Percentiles rank a stretch among this genome's conserved stretches.
Evolutionary conservation across 2,329 filamentous ascomycete genomes (phyloP).

Genomic region (Colletotrichum chrysophilum): DNA sequence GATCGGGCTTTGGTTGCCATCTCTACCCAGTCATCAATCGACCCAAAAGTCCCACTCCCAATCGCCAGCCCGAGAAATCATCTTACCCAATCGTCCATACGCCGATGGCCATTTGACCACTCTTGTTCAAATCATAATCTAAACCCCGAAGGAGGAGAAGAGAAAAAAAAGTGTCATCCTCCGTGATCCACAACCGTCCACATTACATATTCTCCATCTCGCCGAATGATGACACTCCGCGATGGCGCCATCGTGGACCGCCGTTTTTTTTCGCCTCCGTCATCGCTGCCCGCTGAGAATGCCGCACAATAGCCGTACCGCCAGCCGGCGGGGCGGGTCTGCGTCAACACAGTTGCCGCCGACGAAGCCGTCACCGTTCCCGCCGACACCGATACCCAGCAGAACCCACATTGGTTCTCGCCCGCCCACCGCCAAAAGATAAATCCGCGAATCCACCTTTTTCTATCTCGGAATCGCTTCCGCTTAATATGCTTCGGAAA

Average conservation of each 20-base stretch:
- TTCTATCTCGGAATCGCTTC: not conserved
- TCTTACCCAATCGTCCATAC: not conserved
- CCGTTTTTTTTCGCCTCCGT: not conserved
- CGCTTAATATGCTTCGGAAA: not conserved
- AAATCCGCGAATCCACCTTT: not conserved
- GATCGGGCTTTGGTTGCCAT: constrained; percentile 4
- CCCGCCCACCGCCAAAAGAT: not conserved
- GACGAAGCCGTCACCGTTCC: constrained; percentile 3
- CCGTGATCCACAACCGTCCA: not conserved
- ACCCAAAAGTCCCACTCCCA: not conserved
- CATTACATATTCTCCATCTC: not conserved
- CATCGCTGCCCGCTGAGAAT: not conserved
- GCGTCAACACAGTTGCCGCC: constrained; percentile 5
- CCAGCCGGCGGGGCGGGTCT: not conserved
- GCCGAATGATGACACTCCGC: constrained; percentile 3
- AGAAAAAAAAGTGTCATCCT: not conserved
- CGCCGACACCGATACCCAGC: constrained; percentile 14
- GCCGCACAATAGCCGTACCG: not conserved
- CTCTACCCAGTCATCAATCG: not conserved
- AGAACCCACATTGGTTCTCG: not conserved
- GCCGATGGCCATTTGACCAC: not conserved
- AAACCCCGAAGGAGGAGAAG: not conserved
- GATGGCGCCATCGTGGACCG: constrained; percentile 15
- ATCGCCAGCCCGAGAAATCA: not conserved
- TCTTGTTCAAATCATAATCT: not conserved